Base-by-base conservation (phyloP, 2,329 filamentous ascomycete species). In the Alternaria alternata region DNA sequence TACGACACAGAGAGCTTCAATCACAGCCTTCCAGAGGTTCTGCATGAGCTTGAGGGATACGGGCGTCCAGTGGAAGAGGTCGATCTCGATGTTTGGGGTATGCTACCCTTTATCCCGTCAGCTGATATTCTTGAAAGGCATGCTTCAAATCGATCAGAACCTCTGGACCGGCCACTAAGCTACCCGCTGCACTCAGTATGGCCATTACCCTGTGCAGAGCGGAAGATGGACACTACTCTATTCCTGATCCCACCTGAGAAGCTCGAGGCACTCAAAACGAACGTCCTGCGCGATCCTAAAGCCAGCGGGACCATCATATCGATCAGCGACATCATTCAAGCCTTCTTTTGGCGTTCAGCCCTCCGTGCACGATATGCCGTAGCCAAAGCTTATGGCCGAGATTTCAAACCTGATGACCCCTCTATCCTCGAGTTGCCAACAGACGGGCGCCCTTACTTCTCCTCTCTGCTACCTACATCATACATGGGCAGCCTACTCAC, bases 241-340 rank as follows among this genome's bases (percentile, higher is more conserved):
- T 78, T 80, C 51, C 57, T 72, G 2, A 74, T 80, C n/a, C 53
- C 72, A 5, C 54, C 66, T 7, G 72, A 76, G 4, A 79, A 72
- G 1, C 20, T 72, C 12, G 54, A 69, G 26, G 36, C 59, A 42
- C 57, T 80, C 34, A 76, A 78, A 54, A 59, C 73, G 11, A 67
- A 79, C 2, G 71, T 77, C 0, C 12, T 70, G 0, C 59, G 61
- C 0, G 71, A 76, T 38, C 63, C 51, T 5, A 61, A 54, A 11
- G 64, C 70, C 3, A 72, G 75, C 22, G 67, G 68, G 0, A 54
- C 64, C 7, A 61, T 61, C 16, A 65, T 71, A 0, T 80, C 79
- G 0, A 64, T 78, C 24, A 80, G 73, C 57, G 80, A 81, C 43
- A 78, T 80, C 8, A 63, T 81, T 2, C 77, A 81, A 59, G 80